Percentiles rank a stretch among this genome's conserved stretches.
Evolutionary conservation across 148 eudicot genomes (phyloP).

Genomic region (Cornus suecica): DNA sequence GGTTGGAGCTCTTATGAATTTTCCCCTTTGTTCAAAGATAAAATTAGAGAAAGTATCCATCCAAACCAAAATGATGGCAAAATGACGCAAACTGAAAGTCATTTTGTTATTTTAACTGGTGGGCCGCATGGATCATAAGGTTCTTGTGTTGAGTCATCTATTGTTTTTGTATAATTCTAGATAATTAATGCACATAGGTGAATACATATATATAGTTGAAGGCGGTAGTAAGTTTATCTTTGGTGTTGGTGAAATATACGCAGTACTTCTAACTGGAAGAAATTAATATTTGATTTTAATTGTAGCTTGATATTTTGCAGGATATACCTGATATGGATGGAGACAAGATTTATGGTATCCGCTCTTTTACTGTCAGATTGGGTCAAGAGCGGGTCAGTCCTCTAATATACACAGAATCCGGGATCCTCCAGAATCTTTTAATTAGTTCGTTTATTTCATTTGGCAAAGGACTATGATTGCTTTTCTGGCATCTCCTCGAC

Average conservation of each 20-base stretch:
- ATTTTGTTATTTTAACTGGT: background rate
- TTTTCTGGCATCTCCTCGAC: no score
- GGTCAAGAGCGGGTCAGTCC: slow-evolving; percentile 87
- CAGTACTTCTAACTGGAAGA: background rate
- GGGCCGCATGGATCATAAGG: background rate
- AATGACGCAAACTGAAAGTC: background rate
- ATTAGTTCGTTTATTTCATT: background rate
- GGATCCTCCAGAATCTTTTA: slow-evolving; percentile 12
- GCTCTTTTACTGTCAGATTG: slow-evolving; percentile 85
- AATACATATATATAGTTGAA: background rate
- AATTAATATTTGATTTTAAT: background rate
- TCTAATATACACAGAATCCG: background rate
- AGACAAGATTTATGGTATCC: slow-evolving; percentile 86
- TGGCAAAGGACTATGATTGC: background rate
- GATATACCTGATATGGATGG: slow-evolving; percentile 99
- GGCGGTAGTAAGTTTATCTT: background rate
- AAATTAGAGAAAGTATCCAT: background rate
- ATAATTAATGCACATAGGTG: background rate
- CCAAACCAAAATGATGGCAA: background rate
- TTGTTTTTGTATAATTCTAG: background rate
- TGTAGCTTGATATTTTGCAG: slow-evolving; percentile 33
- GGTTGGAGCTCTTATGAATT: background rate
- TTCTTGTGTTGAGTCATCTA: background rate
- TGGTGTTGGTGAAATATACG: background rate
- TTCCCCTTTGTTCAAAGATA: background rate